Percentiles rank a stretch among this genome's conserved stretches.
Conservation (phyloP, 768 basidiomycete genomes). For the Calocybe cyanea region DNA sequence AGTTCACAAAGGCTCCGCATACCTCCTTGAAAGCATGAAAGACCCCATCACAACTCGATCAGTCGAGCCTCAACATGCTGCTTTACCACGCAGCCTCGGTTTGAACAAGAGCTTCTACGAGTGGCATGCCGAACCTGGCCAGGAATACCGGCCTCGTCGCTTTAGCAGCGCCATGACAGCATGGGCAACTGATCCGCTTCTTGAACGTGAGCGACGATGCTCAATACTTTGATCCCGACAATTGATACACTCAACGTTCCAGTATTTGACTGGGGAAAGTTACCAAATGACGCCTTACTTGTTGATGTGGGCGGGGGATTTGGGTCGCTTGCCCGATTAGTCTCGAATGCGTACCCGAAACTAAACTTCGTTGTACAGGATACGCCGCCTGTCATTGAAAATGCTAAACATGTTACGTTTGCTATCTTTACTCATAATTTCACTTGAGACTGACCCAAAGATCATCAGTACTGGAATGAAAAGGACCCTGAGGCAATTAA, state of each 20-base stretch:
- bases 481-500: background rate
- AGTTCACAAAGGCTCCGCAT: background rate
- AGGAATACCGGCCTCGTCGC: background rate
- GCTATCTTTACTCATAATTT: no score
- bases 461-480: background rate
- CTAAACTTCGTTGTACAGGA: constrained; percentile 32
- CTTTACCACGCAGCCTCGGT: background rate
- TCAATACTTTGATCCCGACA: no score
- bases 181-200: background rate
- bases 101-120: background rate
- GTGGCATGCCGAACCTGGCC: background rate
- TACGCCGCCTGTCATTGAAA: constrained; percentile 20
- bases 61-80: background rate
- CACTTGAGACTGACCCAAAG: constrained; percentile 8
- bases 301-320: constrained; percentile 36
- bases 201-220: background rate
- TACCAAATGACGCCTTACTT: constrained; percentile 15
- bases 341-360: constrained; percentile 26
- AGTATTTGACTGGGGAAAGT: constrained; percentile 19
- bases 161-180: background rate
- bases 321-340: constrained; percentile 24
- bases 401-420: constrained; percentile 13
- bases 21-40: background rate
- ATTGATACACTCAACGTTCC: no score
- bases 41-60: background rate